phyloP scores from a whole-genome alignment of 1,284 basidiomycete genomes.

The Trametes versicolor region DNA sequence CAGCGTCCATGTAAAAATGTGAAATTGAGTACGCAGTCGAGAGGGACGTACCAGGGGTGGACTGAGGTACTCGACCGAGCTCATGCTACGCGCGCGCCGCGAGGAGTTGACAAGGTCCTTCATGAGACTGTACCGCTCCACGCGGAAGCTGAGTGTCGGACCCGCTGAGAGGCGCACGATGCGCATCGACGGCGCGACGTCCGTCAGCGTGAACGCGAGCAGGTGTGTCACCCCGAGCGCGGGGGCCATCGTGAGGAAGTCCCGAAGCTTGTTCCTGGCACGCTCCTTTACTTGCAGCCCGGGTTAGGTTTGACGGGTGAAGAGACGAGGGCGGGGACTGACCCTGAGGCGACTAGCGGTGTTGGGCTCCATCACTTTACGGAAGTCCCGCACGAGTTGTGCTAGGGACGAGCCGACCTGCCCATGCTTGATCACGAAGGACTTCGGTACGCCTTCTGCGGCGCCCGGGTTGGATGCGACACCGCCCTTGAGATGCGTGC shows the following conservation, averaged over 20 bases:
- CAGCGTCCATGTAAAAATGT: no score
- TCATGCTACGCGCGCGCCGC: slow-evolving; percentile 76
- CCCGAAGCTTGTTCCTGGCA: slow-evolving; percentile 91
- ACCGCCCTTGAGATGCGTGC: slow-evolving; percentile 84
- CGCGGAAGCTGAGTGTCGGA: slow-evolving; percentile 93
- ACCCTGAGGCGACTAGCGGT: slow-evolving; percentile 92
- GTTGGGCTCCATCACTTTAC: slow-evolving; percentile 98
- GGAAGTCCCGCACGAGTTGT: slow-evolving; percentile 91
- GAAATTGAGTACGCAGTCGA: no score
- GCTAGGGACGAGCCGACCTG: slow-evolving; percentile 89
- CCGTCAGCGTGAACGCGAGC: slow-evolving; percentile 90
- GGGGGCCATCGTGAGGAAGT: slow-evolving; percentile 94
- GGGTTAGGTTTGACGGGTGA: slow-evolving; percentile 26
- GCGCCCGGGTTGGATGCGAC: slow-evolving; percentile 45
- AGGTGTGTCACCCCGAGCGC: slow-evolving; percentile 94
- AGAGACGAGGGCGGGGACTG: slow-evolving; percentile 40
- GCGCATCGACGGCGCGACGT: slow-evolving; percentile 86
- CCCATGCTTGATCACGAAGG: slow-evolving; percentile 95
- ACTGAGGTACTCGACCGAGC: slow-evolving; percentile 83
- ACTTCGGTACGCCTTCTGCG: slow-evolving; percentile 66
- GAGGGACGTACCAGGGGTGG: slow-evolving; percentile 81
- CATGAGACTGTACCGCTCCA: slow-evolving; percentile 92
- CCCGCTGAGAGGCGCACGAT: slow-evolving; percentile 92
- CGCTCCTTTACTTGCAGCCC: slow-evolving; percentile 75
- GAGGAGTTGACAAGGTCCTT: slow-evolving; percentile 83